Evolutionary conservation across 2,329 filamentous ascomycete species (phyloP), one percentile per base, ranked within the genome.

Genomic region (Cladosporium sp.): DNA sequence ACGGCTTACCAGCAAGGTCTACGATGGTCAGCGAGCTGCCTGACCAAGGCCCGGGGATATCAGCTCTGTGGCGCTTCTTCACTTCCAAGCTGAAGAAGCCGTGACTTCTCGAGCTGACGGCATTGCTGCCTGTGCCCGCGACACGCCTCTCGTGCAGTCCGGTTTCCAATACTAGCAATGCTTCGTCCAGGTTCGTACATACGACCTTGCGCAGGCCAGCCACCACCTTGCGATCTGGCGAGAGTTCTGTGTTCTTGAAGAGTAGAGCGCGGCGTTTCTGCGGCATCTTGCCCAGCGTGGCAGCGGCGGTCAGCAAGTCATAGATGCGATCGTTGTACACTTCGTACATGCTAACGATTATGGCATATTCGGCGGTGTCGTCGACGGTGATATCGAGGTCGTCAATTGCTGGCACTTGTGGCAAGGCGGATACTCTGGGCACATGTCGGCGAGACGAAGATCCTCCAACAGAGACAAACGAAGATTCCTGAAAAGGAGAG

Each of bases 281-380:
- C 28, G 70, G 72, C 28, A 71, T 70, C 45, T 68, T 65, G 56
- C 74, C 85, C 0, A 77, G 77, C 56, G 79, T 79, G 18, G 76
- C 71, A 2, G 81, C 78, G 0, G 78, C 76, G 0, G 86, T 87
- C 1, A 98, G 76, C 0, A 98, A 82, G 64, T 98, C 93, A 68
- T 95, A 97, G 59, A 98, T 97, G 34, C 91, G 85, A 71, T 98
- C 92, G 66, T 98, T 98, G 74, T 98, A 96, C 1, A 98, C 92
- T 69, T 98, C 93, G 70, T 97, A 97, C 91, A 98, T 98, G 50
- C 90, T 95, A 18, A 98, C 79, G 9, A 98, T 75, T 50, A 98
- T 83, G 4, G 87, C 86, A 62, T 96, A 96, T 61, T 95, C 89
- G 51, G 85, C 82, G 16, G 80, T 79, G 1, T 77, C 75, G 56